Base-by-base conservation (phyloP, 495 filamentous ascomycete species). In the Friedmanniomyces simplex region DNA sequence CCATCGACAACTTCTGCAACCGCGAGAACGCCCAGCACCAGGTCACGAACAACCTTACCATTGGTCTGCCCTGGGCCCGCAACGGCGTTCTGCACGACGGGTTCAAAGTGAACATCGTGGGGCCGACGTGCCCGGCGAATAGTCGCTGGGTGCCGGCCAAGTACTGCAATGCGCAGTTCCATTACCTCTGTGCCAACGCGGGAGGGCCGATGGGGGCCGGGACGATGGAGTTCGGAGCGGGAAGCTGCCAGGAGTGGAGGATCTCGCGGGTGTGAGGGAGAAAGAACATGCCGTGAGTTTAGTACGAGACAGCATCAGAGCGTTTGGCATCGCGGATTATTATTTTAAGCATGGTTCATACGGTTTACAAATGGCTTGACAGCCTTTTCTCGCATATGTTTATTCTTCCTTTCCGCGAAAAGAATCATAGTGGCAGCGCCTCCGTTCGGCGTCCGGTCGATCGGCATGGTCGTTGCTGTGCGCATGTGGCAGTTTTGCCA, bases 121-220 rank as follows among this genome's bases (percentile, higher is more conserved):
- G 42, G 1, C 24, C 39, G 21, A 48, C 26, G 2, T 55, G 53
- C 28, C 53, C 53, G 12, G 20, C 4, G 12, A 48, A 55, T 24
- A 30, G 22, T 5, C 20, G 14, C 3, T 55, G 53, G 53, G 42
- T 55, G 12, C 53, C 53, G 24, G 21, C 11, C 24, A 22, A 55
- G 41, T 55, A 34, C 22, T 55, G 53, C 25, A 28, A 36, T n/a
- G 53, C 53, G 11, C 53, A 55, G 53, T 55, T 55, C 25, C 39
- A 46, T 16, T 48, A 32, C 13, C 4, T 55, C 2, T 55, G 53
- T 22, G 53, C 53, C 7, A 28, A 47, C 16, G 39, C 6, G 16
- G 51, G 22, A 11, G 52, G 20, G 14, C 24, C 50, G 11, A 20
- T 43, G 16, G 52, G 52, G 10, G 26, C 25, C 1, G 52, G 52